phyloP scores from a whole-genome alignment of 805 yeast species.

The Lipomyces starkeyi region DNA sequence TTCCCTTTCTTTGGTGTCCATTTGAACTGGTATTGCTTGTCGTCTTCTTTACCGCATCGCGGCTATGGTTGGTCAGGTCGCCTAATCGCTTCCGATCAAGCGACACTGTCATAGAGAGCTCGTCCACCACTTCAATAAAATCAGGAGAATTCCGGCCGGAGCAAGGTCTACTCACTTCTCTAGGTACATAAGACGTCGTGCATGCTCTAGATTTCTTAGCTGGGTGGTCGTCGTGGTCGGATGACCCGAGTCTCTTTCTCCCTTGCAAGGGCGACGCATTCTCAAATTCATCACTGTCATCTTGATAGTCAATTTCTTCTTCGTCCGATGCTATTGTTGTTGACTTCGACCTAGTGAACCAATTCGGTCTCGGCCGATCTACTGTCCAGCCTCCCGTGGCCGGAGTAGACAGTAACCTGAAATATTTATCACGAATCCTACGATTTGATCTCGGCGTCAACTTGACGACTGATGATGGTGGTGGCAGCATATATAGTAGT shows the following conservation, averaged over 20 bases:
- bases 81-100: not conserved
- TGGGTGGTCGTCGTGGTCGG: not conserved
- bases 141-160: not conserved
- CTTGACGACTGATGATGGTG: conserved; percentile 21
- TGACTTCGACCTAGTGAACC: not conserved
- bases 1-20: not conserved
- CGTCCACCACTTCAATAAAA: not conserved
- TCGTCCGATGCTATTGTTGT: not conserved
- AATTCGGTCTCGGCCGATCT: not conserved
- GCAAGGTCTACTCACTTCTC: not conserved
- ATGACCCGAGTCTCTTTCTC: conserved; percentile 1
- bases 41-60: not conserved
- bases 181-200: not conserved
- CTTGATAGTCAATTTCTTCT: not conserved
- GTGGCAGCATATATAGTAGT: not conserved
- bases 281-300: conserved; percentile 1
- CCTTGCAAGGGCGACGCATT: conserved; percentile 16
- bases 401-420: conserved; percentile 29
- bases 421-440: conserved; percentile 16
- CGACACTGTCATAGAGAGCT: not conserved
- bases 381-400: conserved; percentile 5
- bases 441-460: conserved; percentile 25
- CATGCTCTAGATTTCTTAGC: not conserved
- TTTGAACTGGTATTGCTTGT: not conserved
- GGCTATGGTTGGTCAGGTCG: not conserved